These are phyloP conservation scores for Magnolia sinica DNA, from an alignment of 164 flowering plant species.

Conservation along the genomic window DNA sequence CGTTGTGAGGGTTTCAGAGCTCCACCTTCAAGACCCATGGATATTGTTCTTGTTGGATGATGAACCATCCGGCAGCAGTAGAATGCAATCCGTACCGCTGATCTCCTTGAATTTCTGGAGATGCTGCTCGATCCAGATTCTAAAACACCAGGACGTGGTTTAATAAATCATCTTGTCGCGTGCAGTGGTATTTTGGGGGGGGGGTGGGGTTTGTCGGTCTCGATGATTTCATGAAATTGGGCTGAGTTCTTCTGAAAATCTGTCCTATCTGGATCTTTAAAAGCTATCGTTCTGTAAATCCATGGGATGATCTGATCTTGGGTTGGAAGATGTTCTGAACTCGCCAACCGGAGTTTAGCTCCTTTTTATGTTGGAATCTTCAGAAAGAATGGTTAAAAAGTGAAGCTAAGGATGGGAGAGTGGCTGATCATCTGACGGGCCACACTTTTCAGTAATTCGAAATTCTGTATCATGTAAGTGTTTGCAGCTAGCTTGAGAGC, in stretches of 20 bases:
- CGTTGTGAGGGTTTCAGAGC: background rate
- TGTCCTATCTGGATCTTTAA: background rate
- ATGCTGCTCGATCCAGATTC: background rate
- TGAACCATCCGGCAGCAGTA: background rate
- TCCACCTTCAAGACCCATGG: background rate
- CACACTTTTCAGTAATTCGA: background rate
- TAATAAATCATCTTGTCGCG: too few relatives aligned
- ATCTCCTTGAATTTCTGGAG: background rate
- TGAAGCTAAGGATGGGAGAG: too few relatives aligned
- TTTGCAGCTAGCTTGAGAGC: background rate
- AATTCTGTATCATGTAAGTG: background rate
- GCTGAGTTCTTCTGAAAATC: background rate
- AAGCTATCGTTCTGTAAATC: background rate
- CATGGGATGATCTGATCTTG: background rate
- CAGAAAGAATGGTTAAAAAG: too few relatives aligned
- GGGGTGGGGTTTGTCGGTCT: background rate
- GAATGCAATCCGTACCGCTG: background rate
- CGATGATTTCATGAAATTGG: too few relatives aligned
- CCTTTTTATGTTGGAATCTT: background rate
- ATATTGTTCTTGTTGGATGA: background rate
- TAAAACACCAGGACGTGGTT: background rate
- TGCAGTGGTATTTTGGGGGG: too few relatives aligned
- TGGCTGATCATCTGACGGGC: too few relatives aligned
- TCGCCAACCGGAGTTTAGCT: background rate
- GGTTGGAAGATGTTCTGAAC: background rate